A percentile compares a stretch with the other conserved stretches of the same genome.
Evolutionary conservation across 2,329 filamentous ascomycete species (phyloP).

Genomic region (Dactylellina parvicollis): DNA sequence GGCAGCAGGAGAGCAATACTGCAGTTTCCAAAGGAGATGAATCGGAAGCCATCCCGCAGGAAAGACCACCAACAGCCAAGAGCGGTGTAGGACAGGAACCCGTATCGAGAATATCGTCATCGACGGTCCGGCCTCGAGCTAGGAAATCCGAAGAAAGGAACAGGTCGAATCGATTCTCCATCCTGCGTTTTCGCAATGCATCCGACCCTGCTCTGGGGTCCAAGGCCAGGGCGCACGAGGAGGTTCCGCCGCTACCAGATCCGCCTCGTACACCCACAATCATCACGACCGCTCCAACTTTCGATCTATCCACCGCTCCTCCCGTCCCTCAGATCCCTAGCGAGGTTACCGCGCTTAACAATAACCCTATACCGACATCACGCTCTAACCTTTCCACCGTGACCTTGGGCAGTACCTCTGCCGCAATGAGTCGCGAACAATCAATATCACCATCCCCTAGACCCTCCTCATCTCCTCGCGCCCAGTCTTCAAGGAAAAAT

Average conservation of each 20-base stretch:
- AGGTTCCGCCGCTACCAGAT: conserved; percentile 53
- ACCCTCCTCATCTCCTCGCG: conserved; percentile 55
- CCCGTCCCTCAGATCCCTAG: conserved; percentile 33
- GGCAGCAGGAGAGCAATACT: conserved; percentile 46
- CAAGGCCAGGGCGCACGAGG: conserved; percentile 54
- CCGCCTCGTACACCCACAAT: conserved; percentile 69
- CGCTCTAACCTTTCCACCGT: conserved; percentile 53
- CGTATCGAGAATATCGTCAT: conserved; percentile 41
- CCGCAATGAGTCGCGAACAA: conserved; percentile 53
- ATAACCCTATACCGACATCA: conserved; percentile 58
- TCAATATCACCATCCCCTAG: conserved; percentile 57
- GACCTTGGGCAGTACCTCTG: conserved; percentile 22
- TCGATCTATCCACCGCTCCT: conserved; percentile 64
- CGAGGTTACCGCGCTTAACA: conserved; percentile 61
- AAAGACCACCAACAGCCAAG: conserved; percentile 39
- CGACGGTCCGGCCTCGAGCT: conserved; percentile 39
- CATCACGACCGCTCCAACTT: conserved; percentile 89
- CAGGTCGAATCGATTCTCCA: conserved; percentile 49
- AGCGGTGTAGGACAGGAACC: conserved; percentile 22
- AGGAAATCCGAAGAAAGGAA: conserved; percentile 50
- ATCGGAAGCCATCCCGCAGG: conserved; percentile 6
- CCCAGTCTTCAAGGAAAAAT: conserved; percentile 64
- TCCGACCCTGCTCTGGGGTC: conserved; percentile 57
- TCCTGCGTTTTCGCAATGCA: conserved; percentile 57
- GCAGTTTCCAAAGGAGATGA: conserved; percentile 32